Evolutionary conservation across 805 yeast species (phyloP).

Genomic region (Yarrowia yakushimensis): DNA sequence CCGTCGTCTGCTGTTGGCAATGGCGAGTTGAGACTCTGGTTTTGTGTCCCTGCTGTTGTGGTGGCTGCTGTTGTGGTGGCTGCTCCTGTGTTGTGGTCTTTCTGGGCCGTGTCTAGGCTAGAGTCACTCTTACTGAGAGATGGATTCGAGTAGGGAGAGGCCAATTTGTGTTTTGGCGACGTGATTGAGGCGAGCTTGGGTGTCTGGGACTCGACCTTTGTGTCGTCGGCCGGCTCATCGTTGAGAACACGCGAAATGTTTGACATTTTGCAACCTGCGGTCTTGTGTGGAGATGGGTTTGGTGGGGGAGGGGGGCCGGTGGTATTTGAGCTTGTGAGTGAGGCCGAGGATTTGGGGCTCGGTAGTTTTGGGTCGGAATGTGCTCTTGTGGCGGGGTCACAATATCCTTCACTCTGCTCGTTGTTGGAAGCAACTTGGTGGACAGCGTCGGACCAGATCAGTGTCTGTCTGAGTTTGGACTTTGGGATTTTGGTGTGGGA

Average conservation of each 20-base stretch:
- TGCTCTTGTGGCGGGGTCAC: background rate
- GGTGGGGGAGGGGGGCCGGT: background rate
- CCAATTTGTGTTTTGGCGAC: conserved; percentile 12
- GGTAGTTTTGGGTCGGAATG: no score
- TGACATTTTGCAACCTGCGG: background rate
- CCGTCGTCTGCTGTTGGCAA: background rate
- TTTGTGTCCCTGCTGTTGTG: background rate
- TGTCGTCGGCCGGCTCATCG: conserved; percentile 18
- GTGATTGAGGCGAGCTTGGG: conserved; percentile 3
- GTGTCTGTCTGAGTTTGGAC: conserved; percentile 21
- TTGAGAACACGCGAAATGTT: conserved; percentile 23
- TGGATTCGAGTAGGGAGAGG: conserved; percentile 8
- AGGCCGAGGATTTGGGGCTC: background rate
- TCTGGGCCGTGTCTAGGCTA: background rate
- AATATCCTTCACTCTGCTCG: background rate
- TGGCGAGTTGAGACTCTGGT: background rate
- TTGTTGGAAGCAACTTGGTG: background rate
- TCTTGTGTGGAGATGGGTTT: background rate
- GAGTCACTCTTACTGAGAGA: background rate
- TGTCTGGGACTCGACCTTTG: conserved; percentile 8
- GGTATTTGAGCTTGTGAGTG: background rate
- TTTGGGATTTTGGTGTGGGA: conserved; percentile 20
- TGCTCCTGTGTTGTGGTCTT: background rate
- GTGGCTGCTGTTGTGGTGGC: background rate
- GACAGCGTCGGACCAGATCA: conserved; percentile 17